Base-by-base conservation (phyloP, 2,329 filamentous ascomycete genomes). In the Clonostachys solani region DNA sequence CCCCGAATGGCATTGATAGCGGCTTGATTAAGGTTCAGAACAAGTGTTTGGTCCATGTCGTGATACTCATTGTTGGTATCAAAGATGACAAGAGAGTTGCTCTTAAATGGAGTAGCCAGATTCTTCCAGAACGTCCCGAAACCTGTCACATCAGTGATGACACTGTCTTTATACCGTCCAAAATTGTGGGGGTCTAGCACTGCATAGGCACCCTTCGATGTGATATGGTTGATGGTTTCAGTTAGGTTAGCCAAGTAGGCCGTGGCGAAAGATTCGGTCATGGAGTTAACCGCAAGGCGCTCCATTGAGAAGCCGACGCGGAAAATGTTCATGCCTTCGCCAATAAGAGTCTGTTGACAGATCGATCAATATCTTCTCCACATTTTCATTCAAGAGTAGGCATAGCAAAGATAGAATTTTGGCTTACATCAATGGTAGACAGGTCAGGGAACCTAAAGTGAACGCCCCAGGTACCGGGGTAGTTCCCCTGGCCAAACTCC, bases 61-160 rank as follows among this genome's bases (percentile, higher is more conserved):
- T 85, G 70, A 62, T 80, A 84, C 68, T 85, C 81, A 62, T 85
- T 85, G 74, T 84, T 84, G 52, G 78, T 83, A 63, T 84, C 80
- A 51, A 83, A 84, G 57, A 84, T 72, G 57, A 84, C 80, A 36
- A 36, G 69, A 43, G 65, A 55, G 63, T 84, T 80, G 58, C 60
- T 57, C 50, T 67, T 69, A 60, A 82, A 84, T 42, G 69, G 63
- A 10, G 62, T 64, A 8, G 80, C 81, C 12, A 84, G 57, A 44
- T 72, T 81, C 40, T 62, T 66, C 77, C 80, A 84, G 66, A 75
- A 85, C n/a, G 36, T 38, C 7, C 17, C 17, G 36, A 38, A 38
- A 18, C 36, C 36, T 18, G 36, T 18, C 15, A 38, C 36, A 12
- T 38, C 36, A 18, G 36, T 38, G 36, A 38, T 38, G 36, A 38